A percentile compares a stretch with the other conserved stretches of the same genome.
Conservation (phyloP, 1,284 basidiomycete genomes). For the Cerioporus squamosus region DNA sequence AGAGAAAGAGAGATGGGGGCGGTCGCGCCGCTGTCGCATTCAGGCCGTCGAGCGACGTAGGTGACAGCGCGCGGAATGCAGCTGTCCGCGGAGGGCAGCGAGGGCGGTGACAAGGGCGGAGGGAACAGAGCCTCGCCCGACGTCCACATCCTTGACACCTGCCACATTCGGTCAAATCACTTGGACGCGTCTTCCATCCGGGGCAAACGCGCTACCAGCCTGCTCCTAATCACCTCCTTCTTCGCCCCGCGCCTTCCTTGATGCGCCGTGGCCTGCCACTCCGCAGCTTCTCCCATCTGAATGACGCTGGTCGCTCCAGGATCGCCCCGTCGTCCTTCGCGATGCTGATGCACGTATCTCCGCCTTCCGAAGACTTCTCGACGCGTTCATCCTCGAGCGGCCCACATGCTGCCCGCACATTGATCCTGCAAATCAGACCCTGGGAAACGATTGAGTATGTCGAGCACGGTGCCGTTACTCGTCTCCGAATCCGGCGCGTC, state of each 20-base stretch:
- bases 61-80: slow-evolving; percentile 6
- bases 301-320: neutral
- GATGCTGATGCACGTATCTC: neutral
- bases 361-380: no score
- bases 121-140: slow-evolving; percentile 16
- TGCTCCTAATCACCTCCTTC: slow-evolving; percentile 10
- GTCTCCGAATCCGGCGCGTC: no score
- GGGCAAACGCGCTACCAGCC: slow-evolving; percentile 5
- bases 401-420: no score
- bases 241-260: slow-evolving; percentile 5
- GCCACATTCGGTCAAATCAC: slow-evolving; percentile 17
- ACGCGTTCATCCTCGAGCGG: no score
- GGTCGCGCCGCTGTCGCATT: neutral
- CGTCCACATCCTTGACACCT: slow-evolving; percentile 22
- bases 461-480: no score
- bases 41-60: neutral
- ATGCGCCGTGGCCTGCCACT: slow-evolving; percentile 8
- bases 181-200: neutral
- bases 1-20: slow-evolving; percentile 17
- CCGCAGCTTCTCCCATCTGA: neutral
- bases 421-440: no score
- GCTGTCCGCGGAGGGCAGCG: slow-evolving; percentile 4
- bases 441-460: no score
- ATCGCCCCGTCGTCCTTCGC: neutral
- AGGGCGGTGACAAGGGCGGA: slow-evolving; percentile 4